Evolutionary conservation across 139 green algal species (phyloP), one percentile per base, ranked within the genome.

Genomic region (Coelastrella sp.): DNA sequence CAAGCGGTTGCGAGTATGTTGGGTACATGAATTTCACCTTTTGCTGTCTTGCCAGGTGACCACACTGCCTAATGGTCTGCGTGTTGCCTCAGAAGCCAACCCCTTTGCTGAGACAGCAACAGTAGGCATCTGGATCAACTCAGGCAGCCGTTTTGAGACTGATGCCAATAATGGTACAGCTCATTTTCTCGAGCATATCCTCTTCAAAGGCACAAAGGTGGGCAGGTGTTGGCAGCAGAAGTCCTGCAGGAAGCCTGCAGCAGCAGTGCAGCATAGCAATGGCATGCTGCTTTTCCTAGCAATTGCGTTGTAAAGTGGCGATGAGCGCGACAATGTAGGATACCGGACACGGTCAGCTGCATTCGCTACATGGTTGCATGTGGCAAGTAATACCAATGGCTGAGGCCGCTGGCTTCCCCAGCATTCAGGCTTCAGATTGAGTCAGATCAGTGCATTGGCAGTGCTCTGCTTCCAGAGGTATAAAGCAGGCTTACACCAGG

Each of bases 151-250:
- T 27, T 99, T 98, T 86, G 98, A 99, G 94, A 97, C 92, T 6
- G 96, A 97, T 22, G 92, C 92, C 56, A 99, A 96, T 91, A 99
- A 99, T 88, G 98, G 98, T 72, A 97, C 96, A 7, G 98, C 98
- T 7, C 98, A 99, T 91, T 99, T 99, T 92, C 94, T 99, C 87
- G 98, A 99, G 94, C 98, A 99, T 95, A 99, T 99, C 95, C 96
- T 97, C 8, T 99, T 99, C 94, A 99, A 99, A 94, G 98, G 98
- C 65, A 99, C 98, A 72, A 97, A 97, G 92, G 95, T 96, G 15
- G 56, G 61, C 49, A 66, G 25, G 35, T 6, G 20, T 58, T 58
- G 35, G n/a, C 59, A 75, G 61, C n/a, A 75, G n/a, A 27, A 15
- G 60, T 10, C 7, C 59, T 76, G 8, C 22, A 27, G 22, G 20